Evolutionary conservation across 129 eudicot species (phyloP), one percentile per base, ranked within the genome.

Genomic region (Lactuca sativa): DNA sequence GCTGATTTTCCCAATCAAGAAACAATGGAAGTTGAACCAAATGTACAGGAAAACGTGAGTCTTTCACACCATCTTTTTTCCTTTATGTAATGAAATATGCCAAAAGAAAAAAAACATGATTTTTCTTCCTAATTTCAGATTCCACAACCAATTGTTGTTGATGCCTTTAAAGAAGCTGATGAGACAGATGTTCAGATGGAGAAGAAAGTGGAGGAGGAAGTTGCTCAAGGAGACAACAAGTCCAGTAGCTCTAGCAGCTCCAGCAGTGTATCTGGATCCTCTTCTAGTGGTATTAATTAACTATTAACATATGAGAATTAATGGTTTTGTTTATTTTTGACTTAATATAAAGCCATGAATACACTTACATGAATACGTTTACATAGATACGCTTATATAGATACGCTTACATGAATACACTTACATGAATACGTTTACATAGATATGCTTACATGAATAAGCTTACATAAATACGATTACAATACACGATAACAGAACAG

Each of bases 181-280:
- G 74, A 75, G 66, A 66, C 60, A 58, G 96, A 90, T 88, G 65
- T 30, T 67, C 77, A 77, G 69, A 73, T 37, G 34, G 82, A 76
- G 79, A 80, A 78, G 68, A 82, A 60, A 62, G 83, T 72, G 58
- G 73, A 63, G 21, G 80, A 59, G 12, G 75, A 64, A 37, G 76
- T 47, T 63, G 79, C 31, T 58, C 70, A 61, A 8, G 80, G 77
- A 62, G 83, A 78, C 62, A 71, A 73, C 59, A 73, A 73, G 81
- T 77, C 88, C 72, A 72, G 74, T 58, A 82, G 78, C 73, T 74
- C 85, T 18, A 82, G 88, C 71, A 81, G 91, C 88, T 88, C 96
- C 56, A 76, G 84, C 72, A 67, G 87, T 48, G 77, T 68, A 37
- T 83, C 97, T 41, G 89, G 90, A 62, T 92, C 97, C 34, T 86